phyloP scores from a whole-genome alignment of 352 stramenopile genomes.

The Globisporangium sylvaticum region DNA sequence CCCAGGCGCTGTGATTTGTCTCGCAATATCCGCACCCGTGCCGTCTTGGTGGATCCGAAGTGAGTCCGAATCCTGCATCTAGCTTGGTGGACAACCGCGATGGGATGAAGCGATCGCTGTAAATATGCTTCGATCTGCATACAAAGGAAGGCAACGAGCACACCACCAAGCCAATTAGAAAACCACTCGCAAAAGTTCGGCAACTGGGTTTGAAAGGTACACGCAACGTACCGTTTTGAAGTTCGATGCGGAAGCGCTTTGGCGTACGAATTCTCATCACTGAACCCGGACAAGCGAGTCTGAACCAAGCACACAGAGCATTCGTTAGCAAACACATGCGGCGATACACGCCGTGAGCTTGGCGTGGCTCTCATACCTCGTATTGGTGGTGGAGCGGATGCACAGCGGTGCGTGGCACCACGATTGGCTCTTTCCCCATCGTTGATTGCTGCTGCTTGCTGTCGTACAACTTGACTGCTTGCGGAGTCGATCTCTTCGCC shows the following conservation, averaged over 20 bases:
- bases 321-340: constrained; percentile 9
- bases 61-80: constrained; percentile 66
- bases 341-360: not conserved
- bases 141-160: not conserved
- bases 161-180: not conserved
- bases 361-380: constrained; percentile 13
- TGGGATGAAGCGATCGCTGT: constrained; percentile 87
- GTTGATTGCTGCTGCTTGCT: not conserved
- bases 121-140: constrained; percentile 70
- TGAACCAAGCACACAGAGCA: constrained; percentile 7
- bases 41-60: constrained; percentile 38
- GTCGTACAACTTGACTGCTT: not conserved
- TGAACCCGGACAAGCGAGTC: constrained; percentile 26
- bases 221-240: constrained; percentile 35
- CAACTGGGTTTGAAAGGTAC: not conserved
- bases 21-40: constrained; percentile 11
- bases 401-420: constrained; percentile 1
- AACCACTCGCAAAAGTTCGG: not conserved
- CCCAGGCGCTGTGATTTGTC: not conserved
- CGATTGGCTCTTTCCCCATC: constrained; percentile 15
- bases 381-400: constrained; percentile 50
- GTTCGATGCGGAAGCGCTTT: constrained; percentile 42
- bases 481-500: not conserved
- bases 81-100: constrained; percentile 68
- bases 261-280: constrained; percentile 32